Percentiles rank a stretch among this genome's conserved stretches.
Conservation (phyloP, 257 asterid species). For the Scutellaria baicalensis region DNA sequence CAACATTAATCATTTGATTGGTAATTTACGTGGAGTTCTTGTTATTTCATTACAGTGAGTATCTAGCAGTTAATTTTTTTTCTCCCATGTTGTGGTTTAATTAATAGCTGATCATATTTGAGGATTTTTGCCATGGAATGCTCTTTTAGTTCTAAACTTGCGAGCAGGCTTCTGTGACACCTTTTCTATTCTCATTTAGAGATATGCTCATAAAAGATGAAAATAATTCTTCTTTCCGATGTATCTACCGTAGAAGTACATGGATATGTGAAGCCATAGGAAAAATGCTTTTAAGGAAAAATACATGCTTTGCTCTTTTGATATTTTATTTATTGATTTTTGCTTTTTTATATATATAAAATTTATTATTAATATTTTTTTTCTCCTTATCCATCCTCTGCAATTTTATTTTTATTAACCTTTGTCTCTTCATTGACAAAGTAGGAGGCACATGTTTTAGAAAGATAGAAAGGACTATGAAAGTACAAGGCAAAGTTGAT, state of each 20-base stretch:
- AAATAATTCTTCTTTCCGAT: not conserved
- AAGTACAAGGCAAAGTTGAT: not conserved
- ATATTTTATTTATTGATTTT: too few relatives aligned
- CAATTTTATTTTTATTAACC: not conserved
- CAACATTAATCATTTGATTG: not conserved
- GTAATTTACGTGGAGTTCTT: not conserved
- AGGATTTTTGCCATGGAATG: not conserved
- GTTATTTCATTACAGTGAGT: not conserved
- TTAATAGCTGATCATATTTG: not conserved
- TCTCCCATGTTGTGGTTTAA: not conserved
- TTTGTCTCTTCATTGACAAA: not conserved
- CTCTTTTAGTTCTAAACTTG: not conserved
- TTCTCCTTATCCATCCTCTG: not conserved
- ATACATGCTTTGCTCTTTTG: not conserved
- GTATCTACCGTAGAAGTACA: not conserved
- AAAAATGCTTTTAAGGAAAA: not conserved
- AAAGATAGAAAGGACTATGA: not conserved
- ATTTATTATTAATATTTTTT: not conserved
- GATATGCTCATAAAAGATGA: not conserved
- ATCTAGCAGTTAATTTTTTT: not conserved
- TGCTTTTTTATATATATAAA: too few relatives aligned
- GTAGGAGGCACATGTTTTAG: not conserved
- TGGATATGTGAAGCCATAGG: not conserved
- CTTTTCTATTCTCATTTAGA: not conserved
- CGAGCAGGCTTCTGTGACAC: not conserved